These are phyloP conservation scores for Ceratocystis cacaofunesta DNA, from an alignment of 2,329 filamentous ascomycete species.

Conservation along the genomic window DNA sequence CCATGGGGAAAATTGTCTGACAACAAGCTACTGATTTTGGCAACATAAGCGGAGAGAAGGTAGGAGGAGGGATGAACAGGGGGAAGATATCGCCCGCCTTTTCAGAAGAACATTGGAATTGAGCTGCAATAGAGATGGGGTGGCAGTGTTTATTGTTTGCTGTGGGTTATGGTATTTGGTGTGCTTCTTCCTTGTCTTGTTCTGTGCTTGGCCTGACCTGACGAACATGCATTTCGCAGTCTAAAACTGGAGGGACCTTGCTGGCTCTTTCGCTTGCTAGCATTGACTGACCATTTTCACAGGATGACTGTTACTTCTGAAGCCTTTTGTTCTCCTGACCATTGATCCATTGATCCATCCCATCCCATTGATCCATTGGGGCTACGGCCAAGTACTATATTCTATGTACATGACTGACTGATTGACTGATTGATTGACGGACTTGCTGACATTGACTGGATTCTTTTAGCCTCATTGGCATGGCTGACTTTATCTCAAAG, in stretches of 20 bases:
- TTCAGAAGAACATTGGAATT: too few species aligned
- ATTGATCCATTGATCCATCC: too few species aligned
- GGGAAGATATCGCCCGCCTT: not conserved
- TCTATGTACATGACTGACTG: not conserved
- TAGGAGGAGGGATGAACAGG: not conserved
- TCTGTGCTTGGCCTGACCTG: not conserved
- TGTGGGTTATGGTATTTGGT: not conserved
- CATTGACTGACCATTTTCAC: not conserved
- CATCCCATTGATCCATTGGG: too few species aligned
- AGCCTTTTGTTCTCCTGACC: too few species aligned
- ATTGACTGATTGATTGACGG: not conserved
- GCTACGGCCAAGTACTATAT: too few species aligned
- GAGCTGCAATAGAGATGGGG: too few species aligned
- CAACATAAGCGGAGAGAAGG: not conserved
- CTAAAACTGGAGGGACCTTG: not conserved
- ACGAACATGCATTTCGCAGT: not conserved
- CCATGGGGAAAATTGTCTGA: not conserved
- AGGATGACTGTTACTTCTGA: too few species aligned
- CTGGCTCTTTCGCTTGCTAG: not conserved
- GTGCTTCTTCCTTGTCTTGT: not conserved
- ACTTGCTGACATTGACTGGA: not conserved
- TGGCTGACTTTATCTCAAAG: too few species aligned
- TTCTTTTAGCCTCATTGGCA: too few species aligned
- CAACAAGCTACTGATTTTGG: not conserved
- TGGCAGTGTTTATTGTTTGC: not conserved